Evolutionary conservation across 2,329 filamentous ascomycete species (phyloP), one percentile per base, ranked within the genome.

Genomic region (Calonectria honghensis): DNA sequence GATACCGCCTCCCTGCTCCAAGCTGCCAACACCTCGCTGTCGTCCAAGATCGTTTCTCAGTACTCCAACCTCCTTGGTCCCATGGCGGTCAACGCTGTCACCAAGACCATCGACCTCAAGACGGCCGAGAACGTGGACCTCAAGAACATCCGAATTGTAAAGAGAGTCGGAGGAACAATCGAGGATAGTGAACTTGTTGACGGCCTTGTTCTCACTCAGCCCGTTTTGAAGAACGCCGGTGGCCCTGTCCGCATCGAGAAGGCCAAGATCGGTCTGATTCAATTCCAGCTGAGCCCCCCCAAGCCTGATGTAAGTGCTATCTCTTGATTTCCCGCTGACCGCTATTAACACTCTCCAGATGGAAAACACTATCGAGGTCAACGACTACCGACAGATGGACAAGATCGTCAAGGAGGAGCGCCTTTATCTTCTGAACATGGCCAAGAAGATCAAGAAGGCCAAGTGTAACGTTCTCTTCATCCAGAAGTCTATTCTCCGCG

Each of bases 371-470:
- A 98, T 99, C 78, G 94, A 98, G 39, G 97, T 99, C 83, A 99
- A 99, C 87, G 97, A 99, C 89, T 99, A 99, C 91, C 92, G 97
- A 83, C 97, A 99, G 86, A 99, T 99, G 97, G 97, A 99, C 90
- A 99, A 98, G 91, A 99, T 99, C 79, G 92, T 99, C 81, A 99
- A 99, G 89, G 97, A 99, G 88, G 97, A 99, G 89, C 95, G 97
- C 80, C 95, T 97, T 80, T 99, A 99, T 87, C 92, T 99, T 78
- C 91, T 99, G 73, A 98, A 98, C 90, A 95, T 99, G 92, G 96
- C 97, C 84, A 98, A 99, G 92, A 99, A 98, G 91, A 99, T 99
- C 87, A 98, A 98, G 89, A 99, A 98, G 91, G 96, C 97, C 80
- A 99, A 98, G 90, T 99, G 97, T 89, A 99, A 99, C 82, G 97